Conservation (phyloP, 1,139 yeast genomes). For the Insectozyma bohioensis region DNA sequence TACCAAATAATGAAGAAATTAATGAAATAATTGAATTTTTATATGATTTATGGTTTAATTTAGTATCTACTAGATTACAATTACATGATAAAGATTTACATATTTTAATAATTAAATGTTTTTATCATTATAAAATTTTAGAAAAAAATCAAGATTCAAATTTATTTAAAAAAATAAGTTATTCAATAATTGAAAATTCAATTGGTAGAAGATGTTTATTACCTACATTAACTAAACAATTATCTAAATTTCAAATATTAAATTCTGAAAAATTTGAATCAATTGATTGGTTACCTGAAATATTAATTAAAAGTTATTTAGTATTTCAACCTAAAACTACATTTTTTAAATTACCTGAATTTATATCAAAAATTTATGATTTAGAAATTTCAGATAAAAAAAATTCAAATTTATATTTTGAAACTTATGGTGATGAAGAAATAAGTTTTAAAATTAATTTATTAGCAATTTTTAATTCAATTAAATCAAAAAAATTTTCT, state of each 20-base stretch:
- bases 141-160: slow-evolving; percentile 9
- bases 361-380: slow-evolving; percentile 55
- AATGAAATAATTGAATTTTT: slow-evolving; percentile 30
- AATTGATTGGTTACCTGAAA: slow-evolving; percentile 53
- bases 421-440: slow-evolving; percentile 63
- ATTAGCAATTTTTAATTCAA: slow-evolving; percentile 42
- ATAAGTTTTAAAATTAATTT: slow-evolving; percentile 52
- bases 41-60: slow-evolving; percentile 53
- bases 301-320: slow-evolving; percentile 47
- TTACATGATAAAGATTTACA: slow-evolving; percentile 69
- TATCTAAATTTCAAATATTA: slow-evolving; percentile 42
- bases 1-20: slow-evolving; percentile 3
- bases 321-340: slow-evolving; percentile 57
- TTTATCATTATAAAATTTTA: slow-evolving; percentile 30
- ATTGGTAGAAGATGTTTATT: slow-evolving; percentile 68
- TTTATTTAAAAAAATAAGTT: slow-evolving; percentile 36
- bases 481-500: slow-evolving; percentile 35
- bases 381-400: slow-evolving; percentile 22
- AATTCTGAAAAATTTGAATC: slow-evolving; percentile 32
- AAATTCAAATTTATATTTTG: slow-evolving; percentile 40
- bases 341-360: slow-evolving; percentile 58
- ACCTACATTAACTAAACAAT: slow-evolving; percentile 51
- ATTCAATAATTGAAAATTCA: slow-evolving; percentile 49
- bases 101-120: slow-evolving; percentile 46
- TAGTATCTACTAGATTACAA: slow-evolving; percentile 62